These are phyloP conservation scores for Lolium multiflorum DNA, from an alignment of 176 grass and related monocot genomes.

Conservation along the genomic window DNA sequence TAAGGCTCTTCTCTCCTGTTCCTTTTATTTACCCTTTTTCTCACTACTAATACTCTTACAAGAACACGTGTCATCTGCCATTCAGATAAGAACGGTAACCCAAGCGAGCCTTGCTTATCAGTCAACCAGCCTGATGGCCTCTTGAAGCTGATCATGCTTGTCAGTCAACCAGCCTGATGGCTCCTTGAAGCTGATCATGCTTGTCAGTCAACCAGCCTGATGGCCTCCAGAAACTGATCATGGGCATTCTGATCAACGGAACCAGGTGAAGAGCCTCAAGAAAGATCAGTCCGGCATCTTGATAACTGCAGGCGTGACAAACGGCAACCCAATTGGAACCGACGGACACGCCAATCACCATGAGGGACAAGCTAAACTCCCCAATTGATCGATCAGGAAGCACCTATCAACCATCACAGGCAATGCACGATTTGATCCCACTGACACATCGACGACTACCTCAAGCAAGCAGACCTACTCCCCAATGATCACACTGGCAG, in stretches of 20 bases:
- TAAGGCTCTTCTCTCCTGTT: neutral
- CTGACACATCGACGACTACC: neutral
- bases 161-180: no score
- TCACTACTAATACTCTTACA: slow-evolving; percentile 29
- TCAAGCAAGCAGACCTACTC: neutral
- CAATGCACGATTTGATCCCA: neutral
- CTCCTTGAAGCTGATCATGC: slow-evolving; percentile 22
- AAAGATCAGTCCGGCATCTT: neutral
- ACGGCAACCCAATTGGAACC: neutral
- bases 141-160: neutral
- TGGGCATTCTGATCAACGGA: slow-evolving; percentile 1
- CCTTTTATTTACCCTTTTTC: neutral
- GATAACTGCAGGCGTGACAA: neutral
- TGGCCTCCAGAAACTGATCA: slow-evolving; percentile 26
- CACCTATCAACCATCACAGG: neutral
- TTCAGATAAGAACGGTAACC: neutral
- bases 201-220: neutral
- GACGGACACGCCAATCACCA: neutral
- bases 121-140: neutral
- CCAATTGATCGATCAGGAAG: neutral
- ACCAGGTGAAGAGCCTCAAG: neutral
- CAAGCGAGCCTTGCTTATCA: slow-evolving; percentile 24
- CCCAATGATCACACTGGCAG: neutral
- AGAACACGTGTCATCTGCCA: slow-evolving; percentile 3
- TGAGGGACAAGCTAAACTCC: neutral